Conservation (phyloP, 1,284 basidiomycete genomes). For the Serendipita sp. region DNA sequence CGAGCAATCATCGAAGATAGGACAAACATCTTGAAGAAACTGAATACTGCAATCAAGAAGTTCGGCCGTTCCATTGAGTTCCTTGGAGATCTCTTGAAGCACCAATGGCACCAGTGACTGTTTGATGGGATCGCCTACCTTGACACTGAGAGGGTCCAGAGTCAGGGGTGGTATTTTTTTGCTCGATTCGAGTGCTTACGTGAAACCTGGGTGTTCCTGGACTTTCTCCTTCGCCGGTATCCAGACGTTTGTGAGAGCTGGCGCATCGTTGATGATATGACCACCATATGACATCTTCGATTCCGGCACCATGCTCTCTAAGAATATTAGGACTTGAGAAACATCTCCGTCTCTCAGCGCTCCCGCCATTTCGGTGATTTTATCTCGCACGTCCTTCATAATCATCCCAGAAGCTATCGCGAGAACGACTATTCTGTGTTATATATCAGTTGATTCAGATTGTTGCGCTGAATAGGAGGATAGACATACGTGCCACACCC, state of each 20-base stretch:
- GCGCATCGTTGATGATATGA: neutral
- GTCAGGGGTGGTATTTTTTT: neutral
- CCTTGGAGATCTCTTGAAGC: neutral
- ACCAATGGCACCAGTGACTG: neutral
- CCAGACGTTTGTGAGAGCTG: neutral
- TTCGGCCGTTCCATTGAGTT: neutral
- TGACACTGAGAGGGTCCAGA: neutral
- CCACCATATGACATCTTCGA: neutral
- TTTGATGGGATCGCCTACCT: neutral
- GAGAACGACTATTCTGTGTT: neutral
- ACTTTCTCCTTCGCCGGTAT: neutral
- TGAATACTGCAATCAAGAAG: conserved; percentile 1
- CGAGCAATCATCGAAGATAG: neutral
- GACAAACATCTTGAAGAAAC: neutral
- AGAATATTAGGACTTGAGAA: neutral
- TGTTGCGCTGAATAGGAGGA: neutral
- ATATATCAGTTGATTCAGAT: neutral
- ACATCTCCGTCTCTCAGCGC: neutral
- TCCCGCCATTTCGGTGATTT: neutral
- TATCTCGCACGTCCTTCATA: neutral
- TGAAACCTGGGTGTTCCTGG: neutral
- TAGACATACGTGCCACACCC: neutral
- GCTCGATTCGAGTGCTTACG: neutral
- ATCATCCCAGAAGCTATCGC: neutral
- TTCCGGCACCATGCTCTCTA: neutral